Evolutionary conservation across 495 filamentous ascomycete species (phyloP).

Genomic region (Daldinia loculata): DNA sequence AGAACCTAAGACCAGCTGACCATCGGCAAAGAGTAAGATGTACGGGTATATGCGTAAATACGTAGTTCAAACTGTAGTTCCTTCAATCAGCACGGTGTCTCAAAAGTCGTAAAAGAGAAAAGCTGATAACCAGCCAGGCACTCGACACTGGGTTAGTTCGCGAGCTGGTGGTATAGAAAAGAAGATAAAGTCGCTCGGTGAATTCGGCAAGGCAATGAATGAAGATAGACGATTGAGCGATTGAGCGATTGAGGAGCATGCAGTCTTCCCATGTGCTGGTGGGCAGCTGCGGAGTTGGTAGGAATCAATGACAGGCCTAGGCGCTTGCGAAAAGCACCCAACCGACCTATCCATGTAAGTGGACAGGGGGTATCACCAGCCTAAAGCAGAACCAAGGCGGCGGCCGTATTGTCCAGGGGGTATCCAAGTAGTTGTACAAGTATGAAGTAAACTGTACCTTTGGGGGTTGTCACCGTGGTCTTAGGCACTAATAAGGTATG

Average conservation of each 20-base stretch:
- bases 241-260: conserved; percentile 1
- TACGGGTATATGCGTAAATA: conserved; percentile 14
- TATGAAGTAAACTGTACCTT: conserved; percentile 30
- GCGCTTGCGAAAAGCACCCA: conserved; percentile 34
- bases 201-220: conserved; percentile 22
- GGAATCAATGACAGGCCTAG: conserved; percentile 37
- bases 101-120: not conserved
- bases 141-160: conserved; percentile 19
- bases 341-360: conserved; percentile 27
- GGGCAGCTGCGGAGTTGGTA: conserved; percentile 32
- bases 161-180: conserved; percentile 10
- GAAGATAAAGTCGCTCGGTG: conserved; percentile 10
- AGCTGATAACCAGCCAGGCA: conserved; percentile 16
- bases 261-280: conserved; percentile 12
- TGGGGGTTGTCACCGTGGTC: conserved; percentile 12
- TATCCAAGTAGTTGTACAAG: conserved; percentile 26
- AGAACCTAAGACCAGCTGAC: conserved; percentile 35
- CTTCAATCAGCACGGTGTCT: conserved; percentile 27
- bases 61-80: conserved; percentile 20
- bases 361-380: conserved; percentile 33
- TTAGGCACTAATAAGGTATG: not conserved
- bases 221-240: conserved; percentile 23
- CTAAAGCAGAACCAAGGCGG: conserved; percentile 33
- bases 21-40: conserved; percentile 14
- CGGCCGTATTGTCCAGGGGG: conserved; percentile 32